Base-by-base conservation (phyloP, 78 protist genomes). In the Anaeramoeba ignava region DNA sequence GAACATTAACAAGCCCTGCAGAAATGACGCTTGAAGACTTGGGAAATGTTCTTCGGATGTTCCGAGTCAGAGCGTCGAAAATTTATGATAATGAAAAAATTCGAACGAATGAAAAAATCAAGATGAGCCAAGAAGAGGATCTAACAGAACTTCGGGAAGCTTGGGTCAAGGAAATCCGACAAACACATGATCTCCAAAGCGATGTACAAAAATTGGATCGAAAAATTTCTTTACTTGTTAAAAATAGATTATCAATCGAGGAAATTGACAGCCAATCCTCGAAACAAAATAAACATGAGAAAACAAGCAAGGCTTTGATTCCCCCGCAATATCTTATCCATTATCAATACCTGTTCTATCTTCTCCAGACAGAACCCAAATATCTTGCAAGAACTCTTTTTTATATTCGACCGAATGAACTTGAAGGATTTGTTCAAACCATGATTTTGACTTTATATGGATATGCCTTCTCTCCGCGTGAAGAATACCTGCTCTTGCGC, bases 401-500 rank as follows among this genome's bases (percentile, higher is more conserved):
- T 36, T 31, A 67, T 8, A 83, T 86, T 17, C 8, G 84, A 41
- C 92, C 88, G 39, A 92, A 92, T 87, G 86, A 89, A 68, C 86
- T 92, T 88, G 91, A 90, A 54, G 41, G 83, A 34, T 91, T 92
- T 80, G 82, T 91, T 33, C 91, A 88, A 39, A 92, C 94, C 34
- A 89, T 92, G 12, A 91, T 91, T 37, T 41, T 92, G 8, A 92
- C 94, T 1, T 40, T 92, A 27, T 92, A 87, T 84, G 94, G 94
- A 82, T 90, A 92, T 82, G 94, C 94, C 31, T 92, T 92, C 78
- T 87, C 94, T 33, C 94, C 94, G 79, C 37, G 94, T 33, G 94
- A 92, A 81, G 94, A 92, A 85, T 92, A 90, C 81, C 82, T 92
- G 36, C 39, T 92, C 39, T 90, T 92, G 39, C 82, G 84, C 0